A percentile compares a stretch with the other conserved stretches of the same genome.
phyloP scores from a whole-genome alignment of 371 early-diverging fungal genomes.

The Blakeslea trispora region DNA sequence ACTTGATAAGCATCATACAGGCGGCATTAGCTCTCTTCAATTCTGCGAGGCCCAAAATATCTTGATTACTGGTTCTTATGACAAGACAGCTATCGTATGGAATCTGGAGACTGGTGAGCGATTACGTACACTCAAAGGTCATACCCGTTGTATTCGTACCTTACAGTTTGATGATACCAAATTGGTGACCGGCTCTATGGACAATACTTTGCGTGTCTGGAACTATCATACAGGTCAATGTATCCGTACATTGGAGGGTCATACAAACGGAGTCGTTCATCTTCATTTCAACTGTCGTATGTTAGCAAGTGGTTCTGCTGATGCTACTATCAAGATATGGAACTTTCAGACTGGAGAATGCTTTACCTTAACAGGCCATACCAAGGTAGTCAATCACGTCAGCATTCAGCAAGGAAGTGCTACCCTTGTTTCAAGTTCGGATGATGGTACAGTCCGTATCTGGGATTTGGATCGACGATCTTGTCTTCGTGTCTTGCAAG shows the following conservation, averaged over 20 bases:
- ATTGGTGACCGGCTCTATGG: conserved; percentile 87
- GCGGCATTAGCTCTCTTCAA: conserved; percentile 80
- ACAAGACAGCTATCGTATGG: conserved; percentile 84
- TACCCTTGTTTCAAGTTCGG: conserved; percentile 68
- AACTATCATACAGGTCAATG: conserved; percentile 90
- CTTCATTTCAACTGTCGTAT: conserved; percentile 84
- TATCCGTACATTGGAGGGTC: conserved; percentile 81
- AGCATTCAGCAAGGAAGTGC: conserved; percentile 59
- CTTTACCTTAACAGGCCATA: conserved; percentile 76
- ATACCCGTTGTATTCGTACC: conserved; percentile 82
- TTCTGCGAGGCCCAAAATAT: conserved; percentile 73
- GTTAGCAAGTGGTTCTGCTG: conserved; percentile 86
- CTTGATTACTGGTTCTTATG: conserved; percentile 83
- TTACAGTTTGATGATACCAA: conserved; percentile 86
- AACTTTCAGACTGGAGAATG: conserved; percentile 83
- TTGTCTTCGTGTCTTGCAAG: conserved; percentile 69
- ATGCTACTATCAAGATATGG: conserved; percentile 90
- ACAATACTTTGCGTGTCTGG: conserved; percentile 96
- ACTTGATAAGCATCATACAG: conserved; percentile 64
- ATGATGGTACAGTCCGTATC: conserved; percentile 73
- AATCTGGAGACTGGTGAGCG: conserved; percentile 74
- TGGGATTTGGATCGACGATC: conserved; percentile 77
- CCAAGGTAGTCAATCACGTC: conserved; percentile 80
- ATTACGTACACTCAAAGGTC: conserved; percentile 78
- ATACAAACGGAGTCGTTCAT: conserved; percentile 85